phyloP scores from a whole-genome alignment of 768 basidiomycete species.

The Russula lepida region DNA sequence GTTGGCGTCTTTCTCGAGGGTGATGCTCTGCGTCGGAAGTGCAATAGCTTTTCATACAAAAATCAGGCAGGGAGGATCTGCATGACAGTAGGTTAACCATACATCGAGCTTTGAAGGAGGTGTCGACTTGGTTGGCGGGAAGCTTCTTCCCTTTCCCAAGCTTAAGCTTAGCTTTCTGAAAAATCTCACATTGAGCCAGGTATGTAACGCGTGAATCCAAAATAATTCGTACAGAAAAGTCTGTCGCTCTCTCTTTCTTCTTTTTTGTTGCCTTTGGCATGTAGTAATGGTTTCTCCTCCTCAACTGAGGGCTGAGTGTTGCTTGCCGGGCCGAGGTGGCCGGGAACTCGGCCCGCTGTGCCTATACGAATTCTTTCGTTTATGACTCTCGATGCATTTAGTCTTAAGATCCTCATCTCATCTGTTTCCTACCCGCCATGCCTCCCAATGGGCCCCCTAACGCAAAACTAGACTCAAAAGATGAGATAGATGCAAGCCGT shows the following conservation, averaged over 20 bases:
- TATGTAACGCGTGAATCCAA: not conserved
- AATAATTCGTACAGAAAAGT: conserved; percentile 57
- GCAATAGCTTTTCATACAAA: conserved; percentile 58
- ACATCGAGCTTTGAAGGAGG: conserved; percentile 94
- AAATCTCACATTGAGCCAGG: not conserved
- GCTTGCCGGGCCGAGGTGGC: not conserved
- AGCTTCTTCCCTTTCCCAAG: conserved; percentile 89
- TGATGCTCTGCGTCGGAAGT: conserved; percentile 77
- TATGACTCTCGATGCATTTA: not conserved
- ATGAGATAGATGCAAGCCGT: not conserved
- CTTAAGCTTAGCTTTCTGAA: conserved; percentile 91
- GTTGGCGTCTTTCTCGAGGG: conserved; percentile 42
- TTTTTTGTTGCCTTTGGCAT: conserved; percentile 89
- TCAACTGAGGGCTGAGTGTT: no score
- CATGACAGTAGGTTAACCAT: conserved; percentile 10
- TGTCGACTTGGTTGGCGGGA: conserved; percentile 83
- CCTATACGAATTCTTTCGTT: not conserved
- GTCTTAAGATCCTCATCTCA: not conserved
- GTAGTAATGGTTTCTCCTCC: not conserved
- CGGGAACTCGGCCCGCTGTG: conserved; percentile 1
- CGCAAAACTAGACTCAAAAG: not conserved
- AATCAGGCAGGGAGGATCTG: not conserved
- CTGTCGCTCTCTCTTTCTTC: conserved; percentile 78
- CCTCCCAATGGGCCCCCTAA: not conserved
- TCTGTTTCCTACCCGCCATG: conserved; percentile 2